A percentile compares a stretch with the other conserved stretches of the same genome.
These are phyloP conservation scores for Phaseolus lunatus DNA, from an alignment of 306 rosid genomes.

Conservation along the genomic window DNA sequence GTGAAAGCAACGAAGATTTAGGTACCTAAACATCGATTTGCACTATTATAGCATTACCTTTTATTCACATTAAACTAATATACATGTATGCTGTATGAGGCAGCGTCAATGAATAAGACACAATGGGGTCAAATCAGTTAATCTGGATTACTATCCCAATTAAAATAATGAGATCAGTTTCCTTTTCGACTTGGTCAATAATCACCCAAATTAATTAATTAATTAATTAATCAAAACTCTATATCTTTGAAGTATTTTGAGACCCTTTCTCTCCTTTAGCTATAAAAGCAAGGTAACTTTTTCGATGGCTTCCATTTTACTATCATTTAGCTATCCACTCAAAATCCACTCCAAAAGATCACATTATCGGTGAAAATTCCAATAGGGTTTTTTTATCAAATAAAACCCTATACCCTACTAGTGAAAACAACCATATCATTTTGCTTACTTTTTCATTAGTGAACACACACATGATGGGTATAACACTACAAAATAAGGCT, in stretches of 20 bases:
- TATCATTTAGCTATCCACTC: conserved; percentile 56
- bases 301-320: conserved; percentile 46
- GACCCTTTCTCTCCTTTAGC: conserved; percentile 42
- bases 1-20: conserved; percentile 44
- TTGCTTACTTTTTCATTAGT: no score
- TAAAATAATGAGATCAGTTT: conserved; percentile 28
- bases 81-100: conserved; percentile 32
- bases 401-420: no score
- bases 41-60: conserved; percentile 33
- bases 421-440: no score
- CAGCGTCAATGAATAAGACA: conserved; percentile 46
- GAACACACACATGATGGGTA: no score
- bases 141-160: conserved; percentile 45
- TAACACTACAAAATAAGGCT: no score
- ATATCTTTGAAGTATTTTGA: conserved; percentile 51
- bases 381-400: neutral
- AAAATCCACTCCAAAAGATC: conserved; percentile 40
- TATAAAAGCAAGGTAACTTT: conserved; percentile 52
- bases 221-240: conserved; percentile 26
- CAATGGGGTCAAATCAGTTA: conserved; percentile 58
- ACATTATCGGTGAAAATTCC: neutral
- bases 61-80: conserved; percentile 24
- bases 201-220: conserved; percentile 38
- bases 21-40: conserved; percentile 31
- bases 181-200: conserved; percentile 45